Conservation (phyloP, 108 stramenopile genomes). For the Nitzschia palea region DNA sequence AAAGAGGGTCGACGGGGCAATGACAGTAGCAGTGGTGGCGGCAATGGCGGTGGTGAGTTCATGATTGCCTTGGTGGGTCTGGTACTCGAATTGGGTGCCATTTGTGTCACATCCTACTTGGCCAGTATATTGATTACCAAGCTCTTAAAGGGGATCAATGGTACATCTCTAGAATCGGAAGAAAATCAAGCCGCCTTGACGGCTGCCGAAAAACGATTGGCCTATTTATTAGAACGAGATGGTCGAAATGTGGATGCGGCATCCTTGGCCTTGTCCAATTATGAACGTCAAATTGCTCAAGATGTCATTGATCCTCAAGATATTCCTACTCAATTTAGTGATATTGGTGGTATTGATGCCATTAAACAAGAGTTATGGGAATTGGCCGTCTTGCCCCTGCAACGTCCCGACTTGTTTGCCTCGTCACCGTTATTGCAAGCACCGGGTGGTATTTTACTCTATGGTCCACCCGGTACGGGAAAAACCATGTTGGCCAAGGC, state of each 20-base stretch:
- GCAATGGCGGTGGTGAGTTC: neutral
- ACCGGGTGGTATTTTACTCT: slow-evolving; percentile 94
- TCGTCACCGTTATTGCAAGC: slow-evolving; percentile 62
- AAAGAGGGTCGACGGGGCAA: neutral
- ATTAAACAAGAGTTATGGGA: slow-evolving; percentile 90
- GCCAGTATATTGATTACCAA: slow-evolving; percentile 25
- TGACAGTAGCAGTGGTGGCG: slow-evolving; percentile 13
- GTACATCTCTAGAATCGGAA: neutral
- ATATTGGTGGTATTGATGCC: slow-evolving; percentile 90
- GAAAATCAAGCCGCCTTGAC: slow-evolving; percentile 18
- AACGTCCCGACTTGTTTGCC: slow-evolving; percentile 83
- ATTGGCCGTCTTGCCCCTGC: slow-evolving; percentile 89
- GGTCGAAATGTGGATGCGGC: neutral
- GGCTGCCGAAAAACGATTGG: slow-evolving; percentile 41
- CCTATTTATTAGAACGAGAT: slow-evolving; percentile 19
- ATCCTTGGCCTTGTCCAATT: slow-evolving; percentile 13
- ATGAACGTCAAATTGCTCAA: slow-evolving; percentile 84
- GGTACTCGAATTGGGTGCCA: slow-evolving; percentile 28
- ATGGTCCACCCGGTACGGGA: slow-evolving; percentile 80
- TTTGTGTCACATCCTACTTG: slow-evolving; percentile 26
- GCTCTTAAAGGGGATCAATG: slow-evolving; percentile 16
- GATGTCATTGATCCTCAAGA: slow-evolving; percentile 81
- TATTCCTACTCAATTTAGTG: slow-evolving; percentile 64
- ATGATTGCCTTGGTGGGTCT: slow-evolving; percentile 13
- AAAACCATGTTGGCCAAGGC: slow-evolving; percentile 99